A percentile compares a stretch with the other conserved stretches of the same genome.
Conservation (phyloP, 306 rosid species). For the Casuarina glauca region DNA sequence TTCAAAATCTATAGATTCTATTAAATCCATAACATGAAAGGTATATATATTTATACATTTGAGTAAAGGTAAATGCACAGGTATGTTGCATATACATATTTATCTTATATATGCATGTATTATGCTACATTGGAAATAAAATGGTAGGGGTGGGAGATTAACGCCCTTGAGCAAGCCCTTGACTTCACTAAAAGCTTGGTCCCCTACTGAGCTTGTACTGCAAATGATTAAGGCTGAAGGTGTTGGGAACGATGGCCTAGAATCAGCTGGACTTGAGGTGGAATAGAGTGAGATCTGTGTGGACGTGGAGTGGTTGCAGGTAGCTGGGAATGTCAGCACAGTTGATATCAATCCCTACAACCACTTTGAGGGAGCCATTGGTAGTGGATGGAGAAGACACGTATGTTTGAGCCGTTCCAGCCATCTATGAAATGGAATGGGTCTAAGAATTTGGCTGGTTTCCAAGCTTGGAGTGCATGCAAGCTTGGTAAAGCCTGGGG, state of each 20-base stretch:
- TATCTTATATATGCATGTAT: too few species aligned
- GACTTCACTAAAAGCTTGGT: too few species aligned
- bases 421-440: slow-evolving; percentile 49
- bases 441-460: slow-evolving; percentile 66
- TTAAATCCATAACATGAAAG: too few species aligned
- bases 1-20: too few species aligned
- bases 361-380: slow-evolving; percentile 43
- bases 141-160: too few species aligned
- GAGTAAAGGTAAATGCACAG: too few species aligned
- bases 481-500: slow-evolving; percentile 48
- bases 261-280: slow-evolving; percentile 75
- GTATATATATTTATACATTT: too few species aligned
- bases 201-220: too few species aligned
- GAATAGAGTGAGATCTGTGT: slow-evolving; percentile 59
- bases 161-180: too few species aligned
- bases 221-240: slow-evolving; percentile 28
- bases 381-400: slow-evolving; percentile 59
- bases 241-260: slow-evolving; percentile 64
- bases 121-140: too few species aligned
- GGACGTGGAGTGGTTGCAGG: slow-evolving; percentile 50
- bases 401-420: slow-evolving; percentile 69
- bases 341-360: slow-evolving; percentile 78
- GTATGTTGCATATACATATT: too few species aligned
- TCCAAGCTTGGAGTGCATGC: slow-evolving; percentile 74
- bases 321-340: slow-evolving; percentile 76